Evolutionary conservation across 805 yeast species (phyloP).

Genomic region (Schwanniomyces vanrijiae): DNA sequence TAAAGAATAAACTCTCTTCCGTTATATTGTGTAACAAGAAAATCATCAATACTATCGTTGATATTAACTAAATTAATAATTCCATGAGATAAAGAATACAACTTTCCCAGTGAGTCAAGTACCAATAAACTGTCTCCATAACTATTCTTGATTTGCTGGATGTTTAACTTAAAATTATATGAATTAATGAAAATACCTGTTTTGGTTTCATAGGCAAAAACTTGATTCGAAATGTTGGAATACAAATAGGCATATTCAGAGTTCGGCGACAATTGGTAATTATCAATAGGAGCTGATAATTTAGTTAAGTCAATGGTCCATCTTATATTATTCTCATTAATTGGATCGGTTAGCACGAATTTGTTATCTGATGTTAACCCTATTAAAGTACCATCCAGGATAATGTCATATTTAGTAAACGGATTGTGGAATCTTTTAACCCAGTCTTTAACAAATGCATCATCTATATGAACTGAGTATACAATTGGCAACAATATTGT

Average conservation of each 20-base stretch:
- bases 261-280: constrained; percentile 7
- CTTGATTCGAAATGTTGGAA: constrained; percentile 7
- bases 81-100: constrained; percentile 7
- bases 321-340: constrained; percentile 3
- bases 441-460: constrained; percentile 59
- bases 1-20: constrained; percentile 14
- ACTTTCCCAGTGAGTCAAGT: constrained; percentile 10
- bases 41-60: neutral
- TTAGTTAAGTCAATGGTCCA: constrained; percentile 19
- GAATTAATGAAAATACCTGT: constrained; percentile 12
- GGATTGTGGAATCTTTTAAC: constrained; percentile 46
- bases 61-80: neutral
- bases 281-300: constrained; percentile 8
- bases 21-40: constrained; percentile 6
- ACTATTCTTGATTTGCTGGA: constrained; percentile 8
- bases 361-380: constrained; percentile 14
- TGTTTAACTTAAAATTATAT: constrained; percentile 7
- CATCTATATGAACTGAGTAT: constrained; percentile 41
- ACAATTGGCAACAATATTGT: neutral
- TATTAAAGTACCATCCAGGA: constrained; percentile 7
- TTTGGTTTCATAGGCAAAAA: constrained; percentile 11
- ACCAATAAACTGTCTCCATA: constrained; percentile 14
- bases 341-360: constrained; percentile 12
- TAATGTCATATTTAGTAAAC: constrained; percentile 9
- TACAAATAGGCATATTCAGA: constrained; percentile 12